These are phyloP conservation scores for Fusarium graminum DNA, from an alignment of 2,329 filamentous ascomycete species.

Conservation along the genomic window DNA sequence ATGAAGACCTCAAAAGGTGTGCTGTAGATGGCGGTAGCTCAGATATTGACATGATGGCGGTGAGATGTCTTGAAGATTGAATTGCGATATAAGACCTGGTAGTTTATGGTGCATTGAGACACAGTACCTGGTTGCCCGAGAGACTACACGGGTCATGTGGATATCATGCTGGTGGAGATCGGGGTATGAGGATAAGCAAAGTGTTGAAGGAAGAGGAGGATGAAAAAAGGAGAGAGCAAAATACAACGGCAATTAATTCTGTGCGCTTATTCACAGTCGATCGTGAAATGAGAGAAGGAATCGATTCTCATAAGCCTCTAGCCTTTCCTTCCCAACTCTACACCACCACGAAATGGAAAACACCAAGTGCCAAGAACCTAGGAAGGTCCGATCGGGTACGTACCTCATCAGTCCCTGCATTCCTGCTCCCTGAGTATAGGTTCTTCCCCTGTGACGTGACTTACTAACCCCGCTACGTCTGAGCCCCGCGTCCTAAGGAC, in stretches of 20 bases:
- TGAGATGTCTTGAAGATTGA: slow-evolving; percentile 23
- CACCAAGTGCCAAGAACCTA: slow-evolving; percentile 12
- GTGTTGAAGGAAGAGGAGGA: slow-evolving; percentile 2
- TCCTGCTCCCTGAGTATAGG: slow-evolving; percentile 3
- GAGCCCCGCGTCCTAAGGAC: slow-evolving; percentile 44
- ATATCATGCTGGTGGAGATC: slow-evolving; percentile 42
- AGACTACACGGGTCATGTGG: slow-evolving; percentile 46
- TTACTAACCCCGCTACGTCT: slow-evolving; percentile 42
- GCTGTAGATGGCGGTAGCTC: slow-evolving; percentile 63
- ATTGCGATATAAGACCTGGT: slow-evolving; percentile 21
- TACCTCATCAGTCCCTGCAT: slow-evolving; percentile 44
- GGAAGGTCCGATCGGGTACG: slow-evolving; percentile 36
- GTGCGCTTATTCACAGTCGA: slow-evolving; percentile 14
- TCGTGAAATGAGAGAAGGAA: slow-evolving; percentile 16
- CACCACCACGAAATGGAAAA: background rate
- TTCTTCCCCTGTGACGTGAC: slow-evolving; percentile 44
- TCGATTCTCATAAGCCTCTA: background rate
- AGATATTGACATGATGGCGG: slow-evolving; percentile 61
- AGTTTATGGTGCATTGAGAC: slow-evolving; percentile 39
- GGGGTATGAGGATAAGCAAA: slow-evolving; percentile 20
- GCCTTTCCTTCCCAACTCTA: slow-evolving; percentile 24
- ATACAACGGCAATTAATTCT: slow-evolving; percentile 7
- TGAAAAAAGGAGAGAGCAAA: slow-evolving; percentile 2
- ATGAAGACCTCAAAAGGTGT: slow-evolving; percentile 71
- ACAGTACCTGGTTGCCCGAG: slow-evolving; percentile 43